A percentile compares a stretch with the other conserved stretches of the same genome.
Conservation (phyloP, 1,284 basidiomycete species). For the Sporisorium iseilematis-ciliati region DNA sequence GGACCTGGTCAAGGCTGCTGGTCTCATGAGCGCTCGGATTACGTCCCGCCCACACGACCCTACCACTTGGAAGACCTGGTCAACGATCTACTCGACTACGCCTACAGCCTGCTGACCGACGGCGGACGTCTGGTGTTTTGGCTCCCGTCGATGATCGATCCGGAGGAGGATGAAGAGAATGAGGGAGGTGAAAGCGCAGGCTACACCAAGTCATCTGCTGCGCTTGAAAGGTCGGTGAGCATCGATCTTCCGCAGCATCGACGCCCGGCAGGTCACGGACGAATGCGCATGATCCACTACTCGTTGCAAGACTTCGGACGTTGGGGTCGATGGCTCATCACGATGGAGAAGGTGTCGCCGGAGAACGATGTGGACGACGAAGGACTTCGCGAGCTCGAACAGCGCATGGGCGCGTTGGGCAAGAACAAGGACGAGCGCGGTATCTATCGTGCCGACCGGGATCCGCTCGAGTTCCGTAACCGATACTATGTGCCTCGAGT, state of each 20-base stretch:
- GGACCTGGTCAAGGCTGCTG: slow-evolving; percentile 44
- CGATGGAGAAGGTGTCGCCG: slow-evolving; percentile 57
- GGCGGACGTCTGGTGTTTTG: slow-evolving; percentile 91
- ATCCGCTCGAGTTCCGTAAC: slow-evolving; percentile 61
- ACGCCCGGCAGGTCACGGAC: slow-evolving; percentile 39
- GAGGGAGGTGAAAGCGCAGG: slow-evolving; percentile 59
- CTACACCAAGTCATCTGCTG: slow-evolving; percentile 72
- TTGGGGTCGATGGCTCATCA: slow-evolving; percentile 79
- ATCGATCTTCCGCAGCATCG: slow-evolving; percentile 71
- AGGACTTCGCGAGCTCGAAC: slow-evolving; percentile 32
- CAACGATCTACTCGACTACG: slow-evolving; percentile 82
- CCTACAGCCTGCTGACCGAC: slow-evolving; percentile 86
- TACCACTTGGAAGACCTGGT: slow-evolving; percentile 91
- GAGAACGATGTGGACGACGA: slow-evolving; percentile 45
- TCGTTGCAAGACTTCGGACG: slow-evolving; percentile 93
- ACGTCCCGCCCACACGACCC: slow-evolving; percentile 80
- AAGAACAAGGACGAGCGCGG: slow-evolving; percentile 49
- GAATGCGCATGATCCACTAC: slow-evolving; percentile 76
- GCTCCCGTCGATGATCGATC: slow-evolving; percentile 64
- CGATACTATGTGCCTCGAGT: slow-evolving; percentile 47
- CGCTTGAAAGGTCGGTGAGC: slow-evolving; percentile 74
- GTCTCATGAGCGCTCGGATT: slow-evolving; percentile 68
- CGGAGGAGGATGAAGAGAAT: slow-evolving; percentile 47
- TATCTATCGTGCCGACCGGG: slow-evolving; percentile 49
- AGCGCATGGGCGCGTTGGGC: slow-evolving; percentile 39